phyloP scores from a whole-genome alignment of 192 early-diverging fungal genomes.

The Cetraspora pellucida region DNA sequence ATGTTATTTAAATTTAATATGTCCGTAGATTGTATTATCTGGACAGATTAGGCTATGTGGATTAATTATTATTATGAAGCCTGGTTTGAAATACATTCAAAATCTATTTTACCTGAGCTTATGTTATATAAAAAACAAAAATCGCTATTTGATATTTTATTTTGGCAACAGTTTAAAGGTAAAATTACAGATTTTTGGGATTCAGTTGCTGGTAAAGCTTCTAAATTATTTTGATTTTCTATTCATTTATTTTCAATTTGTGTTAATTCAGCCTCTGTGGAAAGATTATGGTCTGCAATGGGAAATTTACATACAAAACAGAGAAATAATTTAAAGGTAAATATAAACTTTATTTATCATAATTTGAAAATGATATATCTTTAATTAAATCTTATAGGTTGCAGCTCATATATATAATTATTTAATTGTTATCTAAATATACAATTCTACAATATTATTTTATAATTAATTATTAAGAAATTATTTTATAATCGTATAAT shows the following conservation, averaged over 20 bases:
- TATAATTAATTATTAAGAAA: too few relatives aligned
- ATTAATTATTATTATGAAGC: slow-evolving; percentile 22
- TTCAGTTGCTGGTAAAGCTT: neutral
- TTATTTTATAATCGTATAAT: too few relatives aligned
- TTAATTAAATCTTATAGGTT: too few relatives aligned
- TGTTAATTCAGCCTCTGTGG: neutral
- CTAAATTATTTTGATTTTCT: neutral
- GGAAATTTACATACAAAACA: neutral
- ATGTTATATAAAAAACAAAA: slow-evolving; percentile 7
- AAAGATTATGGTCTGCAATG: neutral
- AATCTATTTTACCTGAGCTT: slow-evolving; percentile 18
- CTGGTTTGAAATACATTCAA: neutral
- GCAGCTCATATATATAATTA: too few relatives aligned
- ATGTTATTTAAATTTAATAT: neutral
- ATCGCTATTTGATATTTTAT: slow-evolving; percentile 12
- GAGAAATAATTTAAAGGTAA: neutral
- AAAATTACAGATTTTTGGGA: neutral
- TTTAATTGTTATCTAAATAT: too few relatives aligned
- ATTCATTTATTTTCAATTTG: neutral
- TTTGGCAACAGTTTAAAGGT: neutral
- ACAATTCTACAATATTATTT: too few relatives aligned
- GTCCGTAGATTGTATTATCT: neutral
- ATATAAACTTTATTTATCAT: neutral
- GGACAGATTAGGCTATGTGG: slow-evolving; percentile 4
- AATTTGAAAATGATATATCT: too few relatives aligned